Percentiles rank a stretch among this genome's conserved stretches.
These are phyloP conservation scores for Cladophialophora chaetospira DNA, from an alignment of 2,329 filamentous ascomycete genomes.

Conservation along the genomic window DNA sequence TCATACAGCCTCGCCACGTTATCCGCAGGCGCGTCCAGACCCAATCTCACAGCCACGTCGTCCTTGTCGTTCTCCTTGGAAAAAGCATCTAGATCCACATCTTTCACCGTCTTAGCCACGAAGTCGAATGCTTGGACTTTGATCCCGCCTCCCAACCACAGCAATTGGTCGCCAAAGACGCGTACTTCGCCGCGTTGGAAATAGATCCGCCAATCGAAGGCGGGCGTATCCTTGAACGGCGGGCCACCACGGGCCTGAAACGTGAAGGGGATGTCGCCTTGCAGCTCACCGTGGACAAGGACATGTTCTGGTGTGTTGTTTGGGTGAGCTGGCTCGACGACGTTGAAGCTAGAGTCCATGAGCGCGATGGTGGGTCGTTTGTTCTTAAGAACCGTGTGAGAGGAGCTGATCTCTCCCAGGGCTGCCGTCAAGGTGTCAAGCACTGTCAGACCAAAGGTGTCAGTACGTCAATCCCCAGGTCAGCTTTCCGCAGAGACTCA, in stretches of 20 bases:
- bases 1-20: conserved; percentile 15
- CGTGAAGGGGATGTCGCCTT: conserved; percentile 5
- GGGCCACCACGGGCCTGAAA: conserved; percentile 8
- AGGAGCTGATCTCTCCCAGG: conserved; percentile 1
- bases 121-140: conserved; percentile 4
- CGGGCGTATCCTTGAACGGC: conserved; percentile 9
- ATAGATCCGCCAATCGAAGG: conserved; percentile 10
- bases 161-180: neutral
- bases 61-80: neutral
- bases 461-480: neutral
- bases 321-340: neutral
- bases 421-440: conserved; percentile 9
- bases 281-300: conserved; percentile 1
- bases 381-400: neutral
- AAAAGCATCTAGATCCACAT: neutral
- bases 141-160: neutral
- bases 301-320: conserved; percentile 4
- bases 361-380: neutral
- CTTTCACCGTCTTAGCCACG: neutral
- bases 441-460: neutral
- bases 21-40: conserved; percentile 6
- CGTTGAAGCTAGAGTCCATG: neutral
- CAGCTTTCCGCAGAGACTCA: neutral
- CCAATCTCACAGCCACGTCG: neutral
- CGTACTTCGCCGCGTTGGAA: conserved; percentile 4